Evolutionary conservation across 2,329 filamentous ascomycete species (phyloP).

Genomic region (Cercospora sp.): DNA sequence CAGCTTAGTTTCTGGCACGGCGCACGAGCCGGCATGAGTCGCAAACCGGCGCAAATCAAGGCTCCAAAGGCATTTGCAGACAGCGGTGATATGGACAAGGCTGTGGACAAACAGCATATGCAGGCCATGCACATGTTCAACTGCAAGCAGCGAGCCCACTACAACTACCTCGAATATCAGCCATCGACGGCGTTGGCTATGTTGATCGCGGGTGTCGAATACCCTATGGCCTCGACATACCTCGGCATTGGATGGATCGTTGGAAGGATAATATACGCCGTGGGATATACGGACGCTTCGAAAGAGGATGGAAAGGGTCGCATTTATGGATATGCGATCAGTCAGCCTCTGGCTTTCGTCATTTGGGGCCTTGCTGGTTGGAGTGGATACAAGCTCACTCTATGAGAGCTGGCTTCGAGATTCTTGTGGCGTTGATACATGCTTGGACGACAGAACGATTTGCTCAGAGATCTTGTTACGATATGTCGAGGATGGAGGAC

Average conservation of each 20-base stretch:
- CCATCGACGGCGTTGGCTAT: conserved; percentile 52
- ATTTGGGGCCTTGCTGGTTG: conserved; percentile 35
- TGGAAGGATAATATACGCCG: conserved; percentile 51
- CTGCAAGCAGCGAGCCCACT: conserved; percentile 54
- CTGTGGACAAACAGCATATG: conserved; percentile 43
- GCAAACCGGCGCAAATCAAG: conserved; percentile 54
- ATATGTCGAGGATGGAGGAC: neutral
- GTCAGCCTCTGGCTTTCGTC: conserved; percentile 27
- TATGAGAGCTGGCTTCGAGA: conserved; percentile 16
- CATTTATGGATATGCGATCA: conserved; percentile 35
- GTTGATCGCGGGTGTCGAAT: conserved; percentile 56
- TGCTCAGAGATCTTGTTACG: neutral
- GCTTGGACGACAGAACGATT: neutral
- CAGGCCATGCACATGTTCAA: conserved; percentile 49
- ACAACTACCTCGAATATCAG: conserved; percentile 62
- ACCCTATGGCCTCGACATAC: conserved; percentile 50
- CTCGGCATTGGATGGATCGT: conserved; percentile 55
- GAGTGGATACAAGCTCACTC: conserved; percentile 35
- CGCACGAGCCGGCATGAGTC: conserved; percentile 46
- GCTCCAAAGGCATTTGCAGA: conserved; percentile 63
- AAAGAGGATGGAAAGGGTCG: conserved; percentile 46
- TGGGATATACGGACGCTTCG: conserved; percentile 46
- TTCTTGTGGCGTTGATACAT: conserved; percentile 5
- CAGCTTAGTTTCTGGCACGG: conserved; percentile 55
- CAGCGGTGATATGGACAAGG: conserved; percentile 52